Evolutionary conservation across 176 grass and related monocot genomes (phyloP), one percentile per base, ranked within the genome.

Genomic region (Oryza punctata): DNA sequence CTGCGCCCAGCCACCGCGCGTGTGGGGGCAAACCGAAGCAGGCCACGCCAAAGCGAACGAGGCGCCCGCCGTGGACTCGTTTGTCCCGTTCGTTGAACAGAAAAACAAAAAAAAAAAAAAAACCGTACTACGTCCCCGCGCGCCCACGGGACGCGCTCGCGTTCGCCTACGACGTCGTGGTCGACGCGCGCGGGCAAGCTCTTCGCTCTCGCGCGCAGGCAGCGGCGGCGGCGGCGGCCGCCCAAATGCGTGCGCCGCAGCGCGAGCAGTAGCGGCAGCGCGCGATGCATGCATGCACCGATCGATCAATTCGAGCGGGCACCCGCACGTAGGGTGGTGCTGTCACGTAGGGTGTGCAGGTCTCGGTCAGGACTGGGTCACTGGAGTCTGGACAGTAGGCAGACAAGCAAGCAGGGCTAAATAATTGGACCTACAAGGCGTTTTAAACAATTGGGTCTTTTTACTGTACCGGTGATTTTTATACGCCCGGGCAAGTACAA

Each of bases 1-100:
- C 26, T 33, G 57, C 33, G 30, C 57, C 45, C 14, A 6, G 19
- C 16, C 16, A 29, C n/a, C 5, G 30, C 5, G 6, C 41, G 57
- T 24, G 21, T 24, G 13, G 61, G 40, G 76, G 23, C 23, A 21
- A 10, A 2, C 18, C 52, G 19, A 54, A 54, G 19, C 33, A 32
- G 66, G 83, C 66, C 66, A 54, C 67, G 61, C 30, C 82, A 54
- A 70, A 76, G 30, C 82, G 13, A 49, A 37, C 80, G 26, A 1
- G 26, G 66, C 65, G 49, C 70, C 85, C 65, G 49, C 70, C 85
- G 65, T 85, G 83, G 78, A 90, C 78, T 82, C 1, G 60, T 78
- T 86, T 82, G 78, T 82, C 88, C 67, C 67, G 78, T 73, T 78
- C 3, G 73, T 72, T 86, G 88, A 66, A 78, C 71, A 37, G 10